phyloP scores from a whole-genome alignment of 2,329 filamentous ascomycete genomes.

The Aspergillus bombycis region DNA sequence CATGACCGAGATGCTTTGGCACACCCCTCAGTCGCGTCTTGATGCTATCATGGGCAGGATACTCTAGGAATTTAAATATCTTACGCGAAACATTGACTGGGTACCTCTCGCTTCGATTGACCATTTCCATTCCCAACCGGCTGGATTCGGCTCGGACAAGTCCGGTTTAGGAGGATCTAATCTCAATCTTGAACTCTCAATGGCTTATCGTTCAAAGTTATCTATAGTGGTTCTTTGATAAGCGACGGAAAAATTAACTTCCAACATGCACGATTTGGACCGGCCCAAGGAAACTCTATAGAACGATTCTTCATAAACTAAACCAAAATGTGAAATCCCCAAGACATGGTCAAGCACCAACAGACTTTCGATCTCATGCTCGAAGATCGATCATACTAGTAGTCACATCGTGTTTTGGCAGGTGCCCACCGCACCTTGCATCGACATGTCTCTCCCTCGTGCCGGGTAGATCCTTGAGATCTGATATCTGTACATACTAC shows the following conservation, averaged over 20 bases:
- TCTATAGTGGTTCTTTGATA: background rate
- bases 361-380: background rate
- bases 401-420: background rate
- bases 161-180: background rate
- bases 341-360: background rate
- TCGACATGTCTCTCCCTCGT: constrained; percentile 1
- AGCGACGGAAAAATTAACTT: background rate
- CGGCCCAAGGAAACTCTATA: background rate
- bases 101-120: background rate
- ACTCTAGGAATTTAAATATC: background rate
- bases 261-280: background rate
- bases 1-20: background rate
- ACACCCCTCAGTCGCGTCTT: background rate
- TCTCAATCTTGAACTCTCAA: background rate
- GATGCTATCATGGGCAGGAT: background rate
- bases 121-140: background rate
- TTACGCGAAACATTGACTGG: background rate
- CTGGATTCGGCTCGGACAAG: background rate
- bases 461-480: constrained; percentile 3
- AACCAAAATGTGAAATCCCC: background rate
- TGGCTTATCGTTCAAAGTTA: background rate
- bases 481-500: background rate
- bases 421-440: background rate
- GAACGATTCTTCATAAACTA: background rate
- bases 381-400: background rate